Evolutionary conservation across 768 basidiomycete species (phyloP).

Genomic region (Rhodotorula toruloides): DNA sequence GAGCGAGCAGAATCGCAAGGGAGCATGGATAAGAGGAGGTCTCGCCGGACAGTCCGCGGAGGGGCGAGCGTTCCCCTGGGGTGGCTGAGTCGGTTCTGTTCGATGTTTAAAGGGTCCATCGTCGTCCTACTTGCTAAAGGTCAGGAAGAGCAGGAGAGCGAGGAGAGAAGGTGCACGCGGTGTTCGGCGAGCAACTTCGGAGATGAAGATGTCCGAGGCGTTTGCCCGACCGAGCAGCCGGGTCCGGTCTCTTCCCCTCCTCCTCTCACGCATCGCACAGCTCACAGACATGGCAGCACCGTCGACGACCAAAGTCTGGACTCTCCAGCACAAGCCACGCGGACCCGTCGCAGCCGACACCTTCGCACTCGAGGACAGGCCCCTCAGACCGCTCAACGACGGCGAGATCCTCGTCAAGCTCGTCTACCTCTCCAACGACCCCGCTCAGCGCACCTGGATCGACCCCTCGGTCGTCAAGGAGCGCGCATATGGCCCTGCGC

Average conservation of each 20-base stretch:
- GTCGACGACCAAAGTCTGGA: constrained; percentile 32
- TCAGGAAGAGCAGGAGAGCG: not conserved
- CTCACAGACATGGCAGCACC: constrained; percentile 21
- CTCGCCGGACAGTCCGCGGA: too few relatives aligned
- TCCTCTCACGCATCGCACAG: not conserved
- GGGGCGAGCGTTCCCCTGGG: too few relatives aligned
- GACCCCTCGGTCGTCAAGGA: constrained; percentile 16
- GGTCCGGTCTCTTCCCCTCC: not conserved
- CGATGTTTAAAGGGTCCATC: too few relatives aligned
- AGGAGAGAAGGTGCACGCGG: not conserved
- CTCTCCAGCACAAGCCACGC: constrained; percentile 40
- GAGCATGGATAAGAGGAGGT: too few relatives aligned
- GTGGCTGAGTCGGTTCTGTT: too few relatives aligned
- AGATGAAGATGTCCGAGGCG: not conserved
- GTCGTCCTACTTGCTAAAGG: too few relatives aligned
- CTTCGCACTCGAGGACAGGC: constrained; percentile 9
- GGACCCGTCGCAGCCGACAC: constrained; percentile 29
- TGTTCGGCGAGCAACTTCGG: not conserved
- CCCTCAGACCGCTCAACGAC: constrained; percentile 4
- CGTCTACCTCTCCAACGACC: constrained; percentile 43
- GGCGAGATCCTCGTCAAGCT: constrained; percentile 43
- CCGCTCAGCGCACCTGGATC: constrained; percentile 43
- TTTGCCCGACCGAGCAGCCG: not conserved
- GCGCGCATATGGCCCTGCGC: constrained; percentile 19
- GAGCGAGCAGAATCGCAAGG: too few relatives aligned